Conservation (phyloP, 768 basidiomycete species). For the Lentinula lateritia region DNA sequence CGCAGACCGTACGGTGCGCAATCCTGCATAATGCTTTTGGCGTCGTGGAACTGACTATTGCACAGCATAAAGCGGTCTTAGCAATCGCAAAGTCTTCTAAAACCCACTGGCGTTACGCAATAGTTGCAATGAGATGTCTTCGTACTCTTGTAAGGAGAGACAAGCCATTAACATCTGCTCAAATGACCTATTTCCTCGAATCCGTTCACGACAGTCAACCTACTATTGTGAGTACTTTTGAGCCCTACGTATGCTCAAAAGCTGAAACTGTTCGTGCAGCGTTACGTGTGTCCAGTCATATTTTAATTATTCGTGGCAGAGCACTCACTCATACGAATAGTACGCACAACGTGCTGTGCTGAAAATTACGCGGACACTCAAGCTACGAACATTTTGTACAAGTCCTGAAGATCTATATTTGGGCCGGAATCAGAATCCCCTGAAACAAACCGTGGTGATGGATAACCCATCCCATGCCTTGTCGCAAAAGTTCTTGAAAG, state of each 20-base stretch:
- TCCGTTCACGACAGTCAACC: conserved; percentile 60
- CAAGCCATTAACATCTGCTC: conserved; percentile 38
- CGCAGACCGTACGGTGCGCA: conserved; percentile 37
- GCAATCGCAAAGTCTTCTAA: conserved; percentile 51
- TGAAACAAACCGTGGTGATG: conserved; percentile 47
- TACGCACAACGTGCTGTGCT: conserved; percentile 72
- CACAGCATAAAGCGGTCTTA: conserved; percentile 39
- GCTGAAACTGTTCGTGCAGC: conserved; percentile 26
- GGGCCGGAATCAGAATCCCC: conserved; percentile 60
- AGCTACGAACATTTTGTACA: conserved; percentile 67
- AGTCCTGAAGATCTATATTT: conserved; percentile 55
- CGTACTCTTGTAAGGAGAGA: conserved; percentile 69
- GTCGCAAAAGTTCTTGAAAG: conserved; percentile 49
- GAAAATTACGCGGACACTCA: conserved; percentile 73
- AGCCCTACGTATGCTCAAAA: background rate
- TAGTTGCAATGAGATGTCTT: conserved; percentile 63
- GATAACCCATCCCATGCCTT: conserved; percentile 40
- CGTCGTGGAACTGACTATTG: background rate
- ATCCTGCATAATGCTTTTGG: background rate
- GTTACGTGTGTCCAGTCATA: conserved; percentile 42
- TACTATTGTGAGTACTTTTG: conserved; percentile 46
- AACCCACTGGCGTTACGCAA: conserved; percentile 79
- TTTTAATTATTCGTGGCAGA: background rate
- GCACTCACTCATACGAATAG: conserved; percentile 24
- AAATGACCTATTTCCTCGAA: conserved; percentile 55